Percentiles rank a stretch among this genome's conserved stretches.
Conservation (phyloP, 768 basidiomycete species). For the Hericium coralloides region DNA sequence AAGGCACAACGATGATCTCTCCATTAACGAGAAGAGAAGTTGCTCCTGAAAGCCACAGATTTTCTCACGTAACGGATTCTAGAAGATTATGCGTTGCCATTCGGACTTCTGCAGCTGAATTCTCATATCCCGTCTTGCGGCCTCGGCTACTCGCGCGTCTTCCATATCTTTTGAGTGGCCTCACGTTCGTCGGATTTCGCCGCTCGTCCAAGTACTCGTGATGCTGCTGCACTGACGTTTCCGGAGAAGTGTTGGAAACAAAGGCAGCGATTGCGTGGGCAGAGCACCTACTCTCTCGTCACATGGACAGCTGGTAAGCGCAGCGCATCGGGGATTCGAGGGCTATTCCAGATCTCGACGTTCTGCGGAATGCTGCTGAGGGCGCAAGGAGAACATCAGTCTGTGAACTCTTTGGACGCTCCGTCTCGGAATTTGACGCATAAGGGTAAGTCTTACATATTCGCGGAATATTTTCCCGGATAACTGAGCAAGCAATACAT, state of each 20-base stretch:
- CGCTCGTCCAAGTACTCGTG: constrained; percentile 29
- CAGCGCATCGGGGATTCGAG: constrained; percentile 46
- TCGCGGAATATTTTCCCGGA: too few species aligned
- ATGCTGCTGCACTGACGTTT: constrained; percentile 40
- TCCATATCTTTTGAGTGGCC: constrained; percentile 43
- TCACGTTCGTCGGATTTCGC: constrained; percentile 35
- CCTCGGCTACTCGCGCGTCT: constrained; percentile 45
- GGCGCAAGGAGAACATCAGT: constrained; percentile 35
- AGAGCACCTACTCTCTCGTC: constrained; percentile 43
- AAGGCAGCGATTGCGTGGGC: constrained; percentile 41
- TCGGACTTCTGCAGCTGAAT: constrained; percentile 20
- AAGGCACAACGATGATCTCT: constrained; percentile 38
- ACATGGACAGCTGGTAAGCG: constrained; percentile 40
- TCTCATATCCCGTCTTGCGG: constrained; percentile 43
- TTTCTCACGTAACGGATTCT: not conserved
- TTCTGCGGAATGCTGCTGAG: constrained; percentile 35
- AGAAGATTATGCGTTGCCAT: too few species aligned
- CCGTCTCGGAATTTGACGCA: constrained; percentile 27
- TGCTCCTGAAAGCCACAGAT: constrained; percentile 33
- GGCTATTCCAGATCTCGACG: constrained; percentile 32
- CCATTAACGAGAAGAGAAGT: constrained; percentile 44
- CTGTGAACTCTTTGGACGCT: constrained; percentile 35
- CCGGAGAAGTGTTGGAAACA: constrained; percentile 39
- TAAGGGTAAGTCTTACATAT: constrained; percentile 29
- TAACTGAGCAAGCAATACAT: too few species aligned